Conservation (phyloP, 345 rosid species). For the Nephelium lappaceum region DNA sequence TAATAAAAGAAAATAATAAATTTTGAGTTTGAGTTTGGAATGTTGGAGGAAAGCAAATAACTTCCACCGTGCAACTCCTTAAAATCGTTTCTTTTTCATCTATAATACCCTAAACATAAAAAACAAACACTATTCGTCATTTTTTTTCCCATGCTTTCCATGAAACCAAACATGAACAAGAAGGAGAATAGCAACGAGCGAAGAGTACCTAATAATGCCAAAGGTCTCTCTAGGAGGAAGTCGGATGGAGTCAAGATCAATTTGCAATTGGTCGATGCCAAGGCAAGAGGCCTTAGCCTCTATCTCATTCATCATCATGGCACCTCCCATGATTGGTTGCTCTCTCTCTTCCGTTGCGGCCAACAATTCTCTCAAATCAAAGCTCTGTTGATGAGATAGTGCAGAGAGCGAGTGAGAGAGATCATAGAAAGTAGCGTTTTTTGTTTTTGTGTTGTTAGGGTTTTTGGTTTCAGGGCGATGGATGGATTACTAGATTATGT, state of each 20-base stretch:
- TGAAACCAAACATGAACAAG: too few species aligned
- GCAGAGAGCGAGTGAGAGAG: background rate
- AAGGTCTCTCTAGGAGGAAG: conserved; percentile 45
- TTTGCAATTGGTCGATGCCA: conserved; percentile 61
- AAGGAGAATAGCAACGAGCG: too few species aligned
- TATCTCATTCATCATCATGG: conserved; percentile 40
- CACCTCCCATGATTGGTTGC: conserved; percentile 52
- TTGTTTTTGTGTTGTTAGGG: background rate
- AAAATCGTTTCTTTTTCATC: too few species aligned
- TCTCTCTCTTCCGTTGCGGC: background rate
- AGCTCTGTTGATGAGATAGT: background rate
- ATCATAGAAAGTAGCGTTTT: background rate
- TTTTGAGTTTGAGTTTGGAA: too few species aligned
- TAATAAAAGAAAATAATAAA: too few species aligned
- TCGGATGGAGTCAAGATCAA: conserved; percentile 55
- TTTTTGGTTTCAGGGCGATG: background rate
- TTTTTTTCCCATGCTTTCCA: too few species aligned
- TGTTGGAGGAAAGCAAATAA: too few species aligned
- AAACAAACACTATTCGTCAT: too few species aligned
- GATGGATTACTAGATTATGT: too few species aligned
- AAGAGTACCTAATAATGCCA: too few species aligned
- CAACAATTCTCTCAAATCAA: background rate
- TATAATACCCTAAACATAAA: too few species aligned
- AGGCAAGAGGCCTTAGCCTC: conserved; percentile 50
- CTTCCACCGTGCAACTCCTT: too few species aligned